A percentile compares a stretch with the other conserved stretches of the same genome.
phyloP scores from a whole-genome alignment of 805 yeast species.

The Zygosaccharomyces rouxii region DNA sequence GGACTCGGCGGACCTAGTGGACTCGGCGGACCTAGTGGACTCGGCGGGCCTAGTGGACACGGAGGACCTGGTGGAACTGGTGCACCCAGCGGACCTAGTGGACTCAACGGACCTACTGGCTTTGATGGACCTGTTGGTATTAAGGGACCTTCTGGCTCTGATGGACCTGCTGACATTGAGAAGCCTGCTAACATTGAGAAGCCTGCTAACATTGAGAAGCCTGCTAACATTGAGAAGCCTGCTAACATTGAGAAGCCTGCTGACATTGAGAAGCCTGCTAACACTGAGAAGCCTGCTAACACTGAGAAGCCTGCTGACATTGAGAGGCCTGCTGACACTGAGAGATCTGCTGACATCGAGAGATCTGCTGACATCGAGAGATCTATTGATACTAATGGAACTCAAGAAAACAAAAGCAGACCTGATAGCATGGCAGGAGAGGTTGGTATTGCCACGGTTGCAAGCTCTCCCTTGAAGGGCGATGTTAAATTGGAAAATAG shows the following conservation, averaged over 20 bases:
- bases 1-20: background rate
- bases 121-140: background rate
- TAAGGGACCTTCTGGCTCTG: background rate
- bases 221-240: too few species aligned
- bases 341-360: background rate
- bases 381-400: conserved; percentile 1
- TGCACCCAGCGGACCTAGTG: background rate
- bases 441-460: conserved; percentile 20
- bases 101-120: too few species aligned
- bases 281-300: background rate
- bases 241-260: too few species aligned
- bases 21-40: too few species aligned
- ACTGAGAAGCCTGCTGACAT: background rate
- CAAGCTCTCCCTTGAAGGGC: conserved; percentile 21
- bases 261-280: background rate
- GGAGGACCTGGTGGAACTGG: background rate
- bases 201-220: background rate
- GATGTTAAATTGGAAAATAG: conserved; percentile 15
- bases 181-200: background rate
- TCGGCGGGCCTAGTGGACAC: too few species aligned
- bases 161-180: background rate
- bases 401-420: conserved; percentile 8
- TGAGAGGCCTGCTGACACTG: background rate
- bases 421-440: conserved; percentile 13
- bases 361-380: background rate